Evolutionary conservation across 352 stramenopile genomes (phyloP), one percentile per base, ranked within the genome.

Genomic region (Pythium sukuiense): DNA sequence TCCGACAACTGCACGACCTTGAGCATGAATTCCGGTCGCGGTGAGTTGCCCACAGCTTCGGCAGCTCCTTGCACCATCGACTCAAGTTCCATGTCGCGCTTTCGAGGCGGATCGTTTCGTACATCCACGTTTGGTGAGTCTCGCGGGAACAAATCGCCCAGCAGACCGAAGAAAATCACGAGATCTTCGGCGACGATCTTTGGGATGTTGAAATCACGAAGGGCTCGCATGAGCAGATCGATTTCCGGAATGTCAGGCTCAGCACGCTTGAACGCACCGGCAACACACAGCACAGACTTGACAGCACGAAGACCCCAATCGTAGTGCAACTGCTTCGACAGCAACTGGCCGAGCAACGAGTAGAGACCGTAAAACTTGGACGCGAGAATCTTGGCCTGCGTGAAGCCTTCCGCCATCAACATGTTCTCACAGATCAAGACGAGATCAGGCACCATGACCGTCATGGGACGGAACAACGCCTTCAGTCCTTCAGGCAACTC

Each of bases 361-460:
- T 98, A 99, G 30, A 99, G 79, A 0, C 92, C 93, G 56, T 98
- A 98, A 64, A 99, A 98, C 72, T 99, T 99, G 37, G 89, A 97
- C 11, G 96, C 95, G 5, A 99, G 78, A 26, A 96, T 90, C 74
- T 98, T 98, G 33, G 92, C 92, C 35, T 97, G 85, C 27, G 95
- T 97, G 64, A 99, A 99, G 8, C 96, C 96, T 80, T 98, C 92
- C 5, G 93, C 93, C 92, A 98, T 98, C 39, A 99, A 78, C 92
- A 99, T 98, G 74, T 98, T 98, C 73, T 99, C 96, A 72, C 93
- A 98, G 67, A 99, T 99, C 20, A 98, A 73, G 59, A 98, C 92
- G 1, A 98, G 74, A 73, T 99, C 95, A 12, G 96, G 96, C 33
- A 98, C 95, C 93, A 98, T 98, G 48, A 98, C 92, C 14, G 95